Conservation (phyloP, 2,329 filamentous ascomycete species). For the Diplodia seriata region DNA sequence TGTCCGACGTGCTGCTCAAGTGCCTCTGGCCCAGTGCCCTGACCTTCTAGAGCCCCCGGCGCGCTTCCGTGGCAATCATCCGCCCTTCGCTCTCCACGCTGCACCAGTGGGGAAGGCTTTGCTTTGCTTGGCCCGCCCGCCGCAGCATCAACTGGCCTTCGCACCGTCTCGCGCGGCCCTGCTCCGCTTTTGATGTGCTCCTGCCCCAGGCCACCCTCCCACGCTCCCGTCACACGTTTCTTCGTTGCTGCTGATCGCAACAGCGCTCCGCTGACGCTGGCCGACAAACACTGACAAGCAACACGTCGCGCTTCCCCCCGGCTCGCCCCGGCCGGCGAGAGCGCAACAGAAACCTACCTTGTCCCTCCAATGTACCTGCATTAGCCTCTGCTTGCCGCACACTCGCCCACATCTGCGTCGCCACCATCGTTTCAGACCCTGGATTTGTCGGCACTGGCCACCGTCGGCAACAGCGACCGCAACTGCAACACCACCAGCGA, state of each 20-base stretch:
- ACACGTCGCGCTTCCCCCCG: background rate
- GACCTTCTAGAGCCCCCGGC: slow-evolving; percentile 1
- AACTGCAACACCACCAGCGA: background rate
- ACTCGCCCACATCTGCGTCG: slow-evolving; percentile 2
- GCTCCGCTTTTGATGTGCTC: slow-evolving; percentile 21
- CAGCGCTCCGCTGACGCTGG: background rate
- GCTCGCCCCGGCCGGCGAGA: background rate
- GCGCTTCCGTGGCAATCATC: slow-evolving; percentile 22
- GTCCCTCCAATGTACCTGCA: slow-evolving; percentile 18
- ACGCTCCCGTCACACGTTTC: slow-evolving; percentile 14
- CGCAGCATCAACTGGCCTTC: slow-evolving; percentile 5
- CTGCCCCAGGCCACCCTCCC: slow-evolving; percentile 2
- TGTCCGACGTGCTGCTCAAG: background rate
- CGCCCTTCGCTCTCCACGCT: background rate
- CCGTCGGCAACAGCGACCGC: background rate
- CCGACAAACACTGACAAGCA: background rate
- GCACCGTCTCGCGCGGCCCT: background rate
- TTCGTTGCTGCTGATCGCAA: slow-evolving; percentile 3
- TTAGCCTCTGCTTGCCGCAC: slow-evolving; percentile 21
- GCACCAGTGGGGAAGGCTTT: slow-evolving; percentile 11
- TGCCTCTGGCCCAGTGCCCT: background rate
- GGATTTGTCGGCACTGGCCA: background rate
- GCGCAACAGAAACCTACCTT: slow-evolving; percentile 6
- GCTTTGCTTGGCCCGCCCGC: slow-evolving; percentile 5
- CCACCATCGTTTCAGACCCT: slow-evolving; percentile 27